Conservation (phyloP, 305 asterid genomes). For the Ilex paraguariensis region DNA sequence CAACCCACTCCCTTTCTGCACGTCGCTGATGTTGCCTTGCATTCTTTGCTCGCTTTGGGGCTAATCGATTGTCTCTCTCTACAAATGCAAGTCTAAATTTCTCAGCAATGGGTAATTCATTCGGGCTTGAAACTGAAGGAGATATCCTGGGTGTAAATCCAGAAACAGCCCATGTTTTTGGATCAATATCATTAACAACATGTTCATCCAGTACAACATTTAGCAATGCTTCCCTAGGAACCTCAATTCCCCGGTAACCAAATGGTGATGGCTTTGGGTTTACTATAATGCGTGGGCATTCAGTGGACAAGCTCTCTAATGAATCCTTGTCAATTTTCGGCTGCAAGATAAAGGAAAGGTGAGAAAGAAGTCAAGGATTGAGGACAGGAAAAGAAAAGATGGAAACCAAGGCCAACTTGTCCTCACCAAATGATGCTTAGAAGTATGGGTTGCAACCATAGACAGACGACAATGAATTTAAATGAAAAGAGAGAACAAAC, state of each 20-base stretch:
- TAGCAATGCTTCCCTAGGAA: constrained; percentile 69
- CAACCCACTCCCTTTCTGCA: constrained; percentile 74
- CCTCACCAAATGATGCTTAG: too few species aligned
- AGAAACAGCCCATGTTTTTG: constrained; percentile 66
- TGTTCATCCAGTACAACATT: constrained; percentile 56
- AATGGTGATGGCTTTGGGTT: constrained; percentile 77
- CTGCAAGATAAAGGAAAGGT: constrained; percentile 31
- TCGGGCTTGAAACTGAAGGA: constrained; percentile 24
- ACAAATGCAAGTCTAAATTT: constrained; percentile 83
- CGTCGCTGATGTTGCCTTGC: constrained; percentile 89
- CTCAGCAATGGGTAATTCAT: constrained; percentile 73
- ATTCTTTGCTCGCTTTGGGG: constrained; percentile 95
- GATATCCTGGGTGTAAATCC: constrained; percentile 27
- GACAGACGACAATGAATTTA: too few species aligned
- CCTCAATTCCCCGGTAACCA: constrained; percentile 53
- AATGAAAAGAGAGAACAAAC: constrained; percentile 28
- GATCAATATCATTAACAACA: constrained; percentile 56
- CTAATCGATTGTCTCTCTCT: constrained; percentile 85
- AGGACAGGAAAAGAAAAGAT: neutral
- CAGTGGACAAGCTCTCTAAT: constrained; percentile 47
- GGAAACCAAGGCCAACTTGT: neutral
- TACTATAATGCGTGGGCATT: constrained; percentile 76
- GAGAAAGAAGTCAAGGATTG: neutral
- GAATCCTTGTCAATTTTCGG: constrained; percentile 72
- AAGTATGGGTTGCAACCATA: neutral